These are phyloP conservation scores for Euphorbia peplus DNA, from an alignment of 345 rosid genomes.

Conservation along the genomic window DNA sequence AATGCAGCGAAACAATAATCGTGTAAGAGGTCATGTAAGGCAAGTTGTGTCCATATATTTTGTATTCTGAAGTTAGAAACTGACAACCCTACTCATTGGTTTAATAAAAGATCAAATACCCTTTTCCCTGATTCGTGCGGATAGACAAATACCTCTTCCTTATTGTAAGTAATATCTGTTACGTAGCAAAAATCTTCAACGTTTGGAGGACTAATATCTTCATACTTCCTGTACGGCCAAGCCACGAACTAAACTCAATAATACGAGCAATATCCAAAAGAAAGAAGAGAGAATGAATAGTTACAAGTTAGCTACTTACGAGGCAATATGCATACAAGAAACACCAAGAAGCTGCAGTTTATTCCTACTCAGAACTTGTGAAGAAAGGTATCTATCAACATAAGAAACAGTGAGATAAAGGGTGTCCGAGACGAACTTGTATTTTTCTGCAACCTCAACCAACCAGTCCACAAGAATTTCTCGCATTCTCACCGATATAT, in stretches of 20 bases:
- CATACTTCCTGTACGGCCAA: constrained; percentile 20
- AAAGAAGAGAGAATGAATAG: background rate
- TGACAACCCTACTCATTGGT: too few species aligned
- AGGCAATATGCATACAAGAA: constrained; percentile 29
- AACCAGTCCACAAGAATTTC: constrained; percentile 28
- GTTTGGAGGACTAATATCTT: constrained; percentile 27
- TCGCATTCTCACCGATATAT: constrained; percentile 18
- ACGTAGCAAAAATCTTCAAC: constrained; percentile 27
- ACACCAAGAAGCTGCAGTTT: constrained; percentile 26
- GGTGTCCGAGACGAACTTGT: constrained; percentile 21
- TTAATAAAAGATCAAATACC: too few species aligned
- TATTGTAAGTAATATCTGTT: constrained; percentile 24
- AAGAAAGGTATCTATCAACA: constrained; percentile 22
- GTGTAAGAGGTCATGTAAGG: too few species aligned
- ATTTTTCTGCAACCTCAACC: constrained; percentile 23
- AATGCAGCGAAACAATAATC: too few species aligned
- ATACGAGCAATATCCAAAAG: background rate
- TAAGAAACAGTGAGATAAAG: constrained; percentile 19
- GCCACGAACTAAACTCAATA: background rate
- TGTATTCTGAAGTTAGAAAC: too few species aligned
- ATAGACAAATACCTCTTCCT: constrained; percentile 17
- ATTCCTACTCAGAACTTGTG: constrained; percentile 9
- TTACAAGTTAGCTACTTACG: constrained; percentile 13
- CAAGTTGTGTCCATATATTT: too few species aligned
- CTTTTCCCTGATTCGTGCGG: too few species aligned